Evolutionary conservation across 2,329 filamentous ascomycete species (phyloP).

Genomic region (Ceratocystis lukuohia): DNA sequence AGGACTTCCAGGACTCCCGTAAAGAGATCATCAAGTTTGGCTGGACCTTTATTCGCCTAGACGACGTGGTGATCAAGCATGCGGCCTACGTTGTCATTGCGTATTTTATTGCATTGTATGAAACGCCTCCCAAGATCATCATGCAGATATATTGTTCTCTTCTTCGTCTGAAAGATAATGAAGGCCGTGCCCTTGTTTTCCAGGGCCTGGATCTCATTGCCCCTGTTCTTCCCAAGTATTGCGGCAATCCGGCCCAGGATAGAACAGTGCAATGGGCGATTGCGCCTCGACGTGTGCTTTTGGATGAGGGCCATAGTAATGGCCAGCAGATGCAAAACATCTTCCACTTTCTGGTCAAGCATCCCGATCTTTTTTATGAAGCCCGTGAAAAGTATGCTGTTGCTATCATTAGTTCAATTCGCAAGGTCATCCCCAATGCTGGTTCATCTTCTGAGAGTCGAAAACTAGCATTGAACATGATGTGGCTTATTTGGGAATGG

Average conservation of each 20-base stretch:
- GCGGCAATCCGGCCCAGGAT: slow-evolving; percentile 53
- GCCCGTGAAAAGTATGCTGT: slow-evolving; percentile 81
- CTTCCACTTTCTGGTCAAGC: slow-evolving; percentile 88
- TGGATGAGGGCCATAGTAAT: slow-evolving; percentile 79
- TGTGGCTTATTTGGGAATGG: slow-evolving; percentile 85
- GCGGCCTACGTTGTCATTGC: slow-evolving; percentile 93
- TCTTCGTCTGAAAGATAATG: slow-evolving; percentile 84
- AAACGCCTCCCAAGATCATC: slow-evolving; percentile 91
- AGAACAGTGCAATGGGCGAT: slow-evolving; percentile 76
- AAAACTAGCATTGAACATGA: slow-evolving; percentile 78
- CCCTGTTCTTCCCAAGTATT: slow-evolving; percentile 80
- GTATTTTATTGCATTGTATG: slow-evolving; percentile 95
- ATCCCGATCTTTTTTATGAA: slow-evolving; percentile 89
- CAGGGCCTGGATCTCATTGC: slow-evolving; percentile 90
- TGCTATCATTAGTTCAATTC: slow-evolving; percentile 74
- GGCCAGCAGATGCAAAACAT: slow-evolving; percentile 93
- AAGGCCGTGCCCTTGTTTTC: slow-evolving; percentile 80
- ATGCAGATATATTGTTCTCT: slow-evolving; percentile 89
- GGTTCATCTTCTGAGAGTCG: slow-evolving; percentile 84
- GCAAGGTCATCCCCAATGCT: slow-evolving; percentile 72
- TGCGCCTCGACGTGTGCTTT: slow-evolving; percentile 76
- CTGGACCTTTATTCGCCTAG: slow-evolving; percentile 96
- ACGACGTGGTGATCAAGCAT: slow-evolving; percentile 98
- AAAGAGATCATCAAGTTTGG: slow-evolving; percentile 99
- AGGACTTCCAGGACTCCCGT: slow-evolving; percentile 73